Evolutionary conservation across 345 rosid genomes (phyloP).

Genomic region (Nephelium lappaceum): DNA sequence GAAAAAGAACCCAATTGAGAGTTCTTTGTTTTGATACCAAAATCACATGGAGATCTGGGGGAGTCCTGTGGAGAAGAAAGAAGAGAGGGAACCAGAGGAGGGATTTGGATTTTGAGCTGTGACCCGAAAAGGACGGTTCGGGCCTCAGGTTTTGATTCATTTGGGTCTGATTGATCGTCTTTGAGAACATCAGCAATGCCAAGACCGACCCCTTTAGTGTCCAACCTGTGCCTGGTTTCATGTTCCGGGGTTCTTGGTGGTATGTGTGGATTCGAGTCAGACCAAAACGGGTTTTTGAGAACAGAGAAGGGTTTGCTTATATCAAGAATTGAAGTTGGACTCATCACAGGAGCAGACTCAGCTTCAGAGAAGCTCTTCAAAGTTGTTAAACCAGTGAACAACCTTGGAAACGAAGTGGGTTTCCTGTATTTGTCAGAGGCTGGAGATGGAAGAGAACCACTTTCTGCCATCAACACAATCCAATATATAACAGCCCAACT

Average conservation of each 20-base stretch:
- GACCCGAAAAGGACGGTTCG: slow-evolving; percentile 75
- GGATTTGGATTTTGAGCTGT: slow-evolving; percentile 76
- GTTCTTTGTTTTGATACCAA: slow-evolving; percentile 65
- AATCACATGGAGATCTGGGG: slow-evolving; percentile 62
- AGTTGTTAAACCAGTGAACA: slow-evolving; percentile 55
- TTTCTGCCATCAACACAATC: slow-evolving; percentile 54
- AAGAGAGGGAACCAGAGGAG: slow-evolving; percentile 39
- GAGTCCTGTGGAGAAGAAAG: slow-evolving; percentile 43
- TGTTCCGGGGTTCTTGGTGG: slow-evolving; percentile 40
- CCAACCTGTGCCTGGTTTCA: slow-evolving; percentile 54
- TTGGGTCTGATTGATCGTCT: slow-evolving; percentile 39
- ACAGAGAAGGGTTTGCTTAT: slow-evolving; percentile 60
- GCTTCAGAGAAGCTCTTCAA: slow-evolving; percentile 58
- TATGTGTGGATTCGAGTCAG: slow-evolving; percentile 36
- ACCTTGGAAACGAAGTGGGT: slow-evolving; percentile 61
- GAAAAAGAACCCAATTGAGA: slow-evolving; percentile 43
- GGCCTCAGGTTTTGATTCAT: slow-evolving; percentile 49
- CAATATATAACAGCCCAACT: slow-evolving; percentile 12
- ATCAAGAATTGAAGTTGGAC: slow-evolving; percentile 93
- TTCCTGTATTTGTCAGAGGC: slow-evolving; percentile 42
- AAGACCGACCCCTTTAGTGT: slow-evolving; percentile 62
- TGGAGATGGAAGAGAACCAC: slow-evolving; percentile 35
- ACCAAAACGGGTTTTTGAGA: slow-evolving; percentile 65
- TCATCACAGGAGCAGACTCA: slow-evolving; percentile 47
- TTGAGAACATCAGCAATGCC: slow-evolving; percentile 67